These are phyloP conservation scores for Adansonia grandidieri DNA, from an alignment of 441 rosid genomes.

Conservation along the genomic window DNA sequence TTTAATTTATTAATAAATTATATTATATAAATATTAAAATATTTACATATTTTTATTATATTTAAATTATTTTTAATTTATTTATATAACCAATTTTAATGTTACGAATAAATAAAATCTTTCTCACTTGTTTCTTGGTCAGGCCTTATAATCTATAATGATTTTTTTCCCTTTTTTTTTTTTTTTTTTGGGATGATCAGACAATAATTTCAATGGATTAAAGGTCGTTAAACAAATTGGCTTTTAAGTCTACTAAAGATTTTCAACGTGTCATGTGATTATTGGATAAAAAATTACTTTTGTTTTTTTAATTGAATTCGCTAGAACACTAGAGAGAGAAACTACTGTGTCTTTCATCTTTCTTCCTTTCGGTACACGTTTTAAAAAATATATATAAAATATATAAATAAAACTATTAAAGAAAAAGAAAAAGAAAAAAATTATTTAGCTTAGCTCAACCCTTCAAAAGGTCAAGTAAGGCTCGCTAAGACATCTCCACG, in stretches of 20 bases:
- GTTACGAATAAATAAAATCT: too few relatives aligned
- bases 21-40: too few relatives aligned
- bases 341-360: background rate
- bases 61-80: too few relatives aligned
- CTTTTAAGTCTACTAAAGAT: background rate
- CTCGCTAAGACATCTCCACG: conserved; percentile 9
- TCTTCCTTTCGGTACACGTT: conserved; percentile 25
- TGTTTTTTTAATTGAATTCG: background rate
- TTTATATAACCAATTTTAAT: too few relatives aligned
- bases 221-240: background rate
- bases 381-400: background rate
- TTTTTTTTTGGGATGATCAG: too few relatives aligned
- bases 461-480: background rate
- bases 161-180: too few relatives aligned
- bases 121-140: too few relatives aligned
- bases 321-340: too few relatives aligned
- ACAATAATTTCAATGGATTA: background rate
- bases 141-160: conserved; percentile 15
- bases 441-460: background rate
- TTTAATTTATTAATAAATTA: too few relatives aligned
- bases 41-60: too few relatives aligned
- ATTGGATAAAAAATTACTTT: background rate
- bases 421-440: background rate
- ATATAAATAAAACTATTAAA: too few relatives aligned
- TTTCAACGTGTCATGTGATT: background rate